Conservation (phyloP, 23 red algal species). For the Chondrus crispus region DNA sequence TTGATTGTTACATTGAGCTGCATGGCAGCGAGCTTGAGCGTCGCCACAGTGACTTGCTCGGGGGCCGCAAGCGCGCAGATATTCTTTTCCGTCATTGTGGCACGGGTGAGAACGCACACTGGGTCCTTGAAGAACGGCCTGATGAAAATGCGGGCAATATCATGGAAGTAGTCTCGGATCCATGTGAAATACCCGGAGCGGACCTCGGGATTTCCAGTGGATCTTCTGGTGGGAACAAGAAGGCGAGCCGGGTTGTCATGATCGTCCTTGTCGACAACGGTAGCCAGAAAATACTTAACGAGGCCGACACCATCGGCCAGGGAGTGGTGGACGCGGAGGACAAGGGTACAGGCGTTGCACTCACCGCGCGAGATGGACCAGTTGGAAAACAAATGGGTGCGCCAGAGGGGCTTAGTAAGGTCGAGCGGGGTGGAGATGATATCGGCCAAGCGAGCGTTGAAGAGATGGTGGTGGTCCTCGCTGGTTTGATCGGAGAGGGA, state of each 20-base stretch:
- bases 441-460: background rate
- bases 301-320: constrained; percentile 45
- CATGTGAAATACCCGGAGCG: background rate
- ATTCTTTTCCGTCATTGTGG: background rate
- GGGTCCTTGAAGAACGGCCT: background rate
- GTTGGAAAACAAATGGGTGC: constrained; percentile 20
- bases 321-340: constrained; percentile 50
- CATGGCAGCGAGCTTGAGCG: background rate
- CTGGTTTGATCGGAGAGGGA: background rate
- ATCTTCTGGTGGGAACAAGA: background rate
- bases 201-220: background rate
- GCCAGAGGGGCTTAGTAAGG: constrained; percentile 2
- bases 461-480: constrained; percentile 6
- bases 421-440: constrained; percentile 36
- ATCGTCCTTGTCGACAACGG: background rate
- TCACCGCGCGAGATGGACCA: constrained; percentile 4
- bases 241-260: background rate
- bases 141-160: background rate
- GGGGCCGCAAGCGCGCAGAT: constrained; percentile 1
- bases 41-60: background rate
- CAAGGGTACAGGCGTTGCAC: constrained; percentile 3
- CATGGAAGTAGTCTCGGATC: background rate
- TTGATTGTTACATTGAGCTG: constrained; percentile 15
- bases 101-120: background rate
- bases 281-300: constrained; percentile 47